Percentiles rank a stretch among this genome's conserved stretches.
phyloP scores from a whole-genome alignment of 345 rosid genomes.

The Adansonia digitata region DNA sequence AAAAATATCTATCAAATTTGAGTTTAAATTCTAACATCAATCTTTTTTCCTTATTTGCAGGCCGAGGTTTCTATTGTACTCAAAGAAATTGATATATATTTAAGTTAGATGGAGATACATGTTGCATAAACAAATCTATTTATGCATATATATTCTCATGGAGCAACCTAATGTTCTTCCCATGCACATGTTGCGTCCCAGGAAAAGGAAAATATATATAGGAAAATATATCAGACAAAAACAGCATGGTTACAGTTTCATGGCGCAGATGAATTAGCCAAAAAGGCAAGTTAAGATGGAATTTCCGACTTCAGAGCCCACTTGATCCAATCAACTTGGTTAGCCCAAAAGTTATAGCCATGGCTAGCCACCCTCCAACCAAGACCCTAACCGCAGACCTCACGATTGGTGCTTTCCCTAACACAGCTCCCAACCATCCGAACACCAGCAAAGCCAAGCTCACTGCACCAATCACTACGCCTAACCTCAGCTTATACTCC shows the following conservation, averaged over 20 bases:
- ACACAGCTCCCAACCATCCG: constrained; percentile 3
- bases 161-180: neutral
- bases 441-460: constrained; percentile 1
- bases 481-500: constrained; percentile 1
- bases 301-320: neutral
- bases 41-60: no score
- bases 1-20: no score
- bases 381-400: neutral
- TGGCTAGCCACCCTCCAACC: constrained; percentile 4
- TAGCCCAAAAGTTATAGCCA: constrained; percentile 1
- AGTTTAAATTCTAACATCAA: no score
- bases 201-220: neutral
- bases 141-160: neutral
- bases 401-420: neutral
- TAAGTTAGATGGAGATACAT: neutral
- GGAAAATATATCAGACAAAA: neutral
- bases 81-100: constrained; percentile 3
- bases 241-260: neutral
- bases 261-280: neutral
- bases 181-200: neutral
- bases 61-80: no score
- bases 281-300: neutral
- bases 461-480: neutral
- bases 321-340: constrained; percentile 7
- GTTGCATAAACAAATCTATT: neutral